A percentile compares a stretch with the other conserved stretches of the same genome.
Evolutionary conservation across 2,329 filamentous ascomycete species (phyloP).

Genomic region (Cladosporium sp.): DNA sequence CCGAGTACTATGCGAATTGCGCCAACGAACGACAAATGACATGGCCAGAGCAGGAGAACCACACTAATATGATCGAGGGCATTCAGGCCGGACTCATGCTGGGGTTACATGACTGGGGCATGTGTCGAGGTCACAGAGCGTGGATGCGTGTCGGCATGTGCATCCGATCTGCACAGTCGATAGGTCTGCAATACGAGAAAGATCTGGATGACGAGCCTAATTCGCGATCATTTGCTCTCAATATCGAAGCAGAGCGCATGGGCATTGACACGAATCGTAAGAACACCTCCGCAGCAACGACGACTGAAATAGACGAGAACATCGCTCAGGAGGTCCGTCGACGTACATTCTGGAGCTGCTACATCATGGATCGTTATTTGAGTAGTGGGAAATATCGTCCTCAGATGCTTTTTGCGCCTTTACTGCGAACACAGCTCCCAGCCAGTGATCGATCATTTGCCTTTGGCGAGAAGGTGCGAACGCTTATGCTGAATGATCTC

Average conservation of each 20-base stretch:
- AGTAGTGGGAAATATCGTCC: constrained; percentile 60
- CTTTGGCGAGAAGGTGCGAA: constrained; percentile 56
- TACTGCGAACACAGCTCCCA: constrained; percentile 62
- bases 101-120: constrained; percentile 67
- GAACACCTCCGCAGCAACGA: constrained; percentile 20
- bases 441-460: constrained; percentile 64
- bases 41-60: constrained; percentile 34
- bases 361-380: constrained; percentile 67
- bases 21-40: constrained; percentile 50
- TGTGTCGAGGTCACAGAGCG: constrained; percentile 57
- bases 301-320: constrained; percentile 37
- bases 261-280: constrained; percentile 20
- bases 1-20: constrained; percentile 61
- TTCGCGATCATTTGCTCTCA: constrained; percentile 34
- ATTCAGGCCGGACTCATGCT: constrained; percentile 69
- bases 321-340: constrained; percentile 61
- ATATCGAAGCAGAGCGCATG: constrained; percentile 36
- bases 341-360: constrained; percentile 71
- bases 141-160: constrained; percentile 62
- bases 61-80: constrained; percentile 56
- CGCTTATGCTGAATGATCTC: constrained; percentile 45
- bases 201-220: constrained; percentile 34
- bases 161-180: constrained; percentile 58
- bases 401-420: constrained; percentile 55
- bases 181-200: constrained; percentile 59